Evolutionary conservation across 2,329 filamentous ascomycete species (phyloP), one percentile per base, ranked within the genome.

Genomic region (Aspergillus flavus): DNA sequence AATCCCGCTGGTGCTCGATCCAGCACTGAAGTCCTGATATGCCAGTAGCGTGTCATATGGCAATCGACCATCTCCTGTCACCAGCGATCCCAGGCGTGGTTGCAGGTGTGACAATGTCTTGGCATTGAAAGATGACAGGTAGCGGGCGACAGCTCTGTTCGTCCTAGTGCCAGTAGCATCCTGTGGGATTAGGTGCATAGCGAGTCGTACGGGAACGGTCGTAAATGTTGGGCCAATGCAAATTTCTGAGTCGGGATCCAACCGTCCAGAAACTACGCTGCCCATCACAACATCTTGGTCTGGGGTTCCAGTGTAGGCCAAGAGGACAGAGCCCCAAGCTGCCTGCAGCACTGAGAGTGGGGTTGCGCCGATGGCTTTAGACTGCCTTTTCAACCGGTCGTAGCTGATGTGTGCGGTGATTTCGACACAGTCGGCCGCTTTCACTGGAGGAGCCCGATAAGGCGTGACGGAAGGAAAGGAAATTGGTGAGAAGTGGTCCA

Each of bases 11-110:
- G 58, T 28, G 28, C 36, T 62, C 12, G 62, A 66, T 3, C 64
- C 62, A 43, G 64, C 65, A 21, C 62, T 71, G 57, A 73, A 78
- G 56, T 74, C 73, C 58, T 79, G 77, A 19, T 75, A 72, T 10
- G 75, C 75, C 11, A 79, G 60, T 12, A 74, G 67, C 1, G 77
- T 79, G 50, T 79, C 74, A 65, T 77, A 79, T 9, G 74, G 75
- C 21, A 77, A 62, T 6, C 69, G 65, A 3, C 71, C 71, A 23
- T 73, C 65, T 16, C 63, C 63, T 2, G 64, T 69, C 3, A 68
- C 64, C 12, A 73, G 32, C 6, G 71, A 69, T 19, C 72, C 72
- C 3, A 74, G 56, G 19, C 59, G 68, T 4, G 68, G 64, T 50
- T 74, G 72, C 39, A 74, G 57, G 26, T 74, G 61, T 9, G 68